These are phyloP conservation scores for Limnanthes douglasii DNA, from an alignment of 345 rosid species.

Conservation along the genomic window DNA sequence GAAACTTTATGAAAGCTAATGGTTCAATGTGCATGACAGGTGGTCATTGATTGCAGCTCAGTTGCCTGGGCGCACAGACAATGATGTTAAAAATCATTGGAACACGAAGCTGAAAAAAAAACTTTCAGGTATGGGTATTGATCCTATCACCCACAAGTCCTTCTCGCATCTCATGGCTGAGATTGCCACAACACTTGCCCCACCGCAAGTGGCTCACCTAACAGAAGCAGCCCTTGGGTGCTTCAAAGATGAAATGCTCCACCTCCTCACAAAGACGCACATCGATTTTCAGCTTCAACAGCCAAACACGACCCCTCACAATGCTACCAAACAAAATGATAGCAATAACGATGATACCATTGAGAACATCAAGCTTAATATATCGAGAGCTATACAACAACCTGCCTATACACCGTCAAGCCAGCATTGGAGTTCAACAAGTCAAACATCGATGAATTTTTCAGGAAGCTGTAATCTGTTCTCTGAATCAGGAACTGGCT, in stretches of 20 bases:
- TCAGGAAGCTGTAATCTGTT: slow-evolving; percentile 16
- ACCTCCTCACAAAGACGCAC: slow-evolving; percentile 84
- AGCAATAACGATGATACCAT: too few species aligned
- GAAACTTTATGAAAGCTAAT: too few species aligned
- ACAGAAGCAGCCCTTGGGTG: slow-evolving; percentile 98
- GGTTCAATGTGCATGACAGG: too few species aligned
- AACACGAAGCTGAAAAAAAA: slow-evolving; percentile 92
- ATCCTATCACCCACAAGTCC: slow-evolving; percentile 96
- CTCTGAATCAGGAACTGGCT: slow-evolving; percentile 16
- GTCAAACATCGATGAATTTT: too few species aligned
- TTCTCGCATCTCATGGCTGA: slow-evolving; percentile 98
- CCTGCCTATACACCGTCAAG: too few species aligned
- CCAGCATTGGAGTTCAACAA: too few species aligned
- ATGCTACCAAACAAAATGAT: too few species aligned
- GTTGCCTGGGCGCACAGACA: slow-evolving; percentile 80
- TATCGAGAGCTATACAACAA: too few species aligned
- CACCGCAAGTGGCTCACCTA: slow-evolving; percentile 85
- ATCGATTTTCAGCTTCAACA: slow-evolving; percentile 73
- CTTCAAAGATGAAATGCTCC: slow-evolving; percentile 98
- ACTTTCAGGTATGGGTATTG: slow-evolving; percentile 90
- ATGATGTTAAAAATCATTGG: slow-evolving; percentile 90
- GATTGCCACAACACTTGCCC: slow-evolving; percentile 82
- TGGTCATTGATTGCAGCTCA: slow-evolving; percentile 95
- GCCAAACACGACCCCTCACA: too few species aligned
- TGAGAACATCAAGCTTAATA: too few species aligned